Evolutionary conservation across 352 stramenopile genomes (phyloP), one percentile per base, ranked within the genome.

Genomic region (Phytophthora citricola): DNA sequence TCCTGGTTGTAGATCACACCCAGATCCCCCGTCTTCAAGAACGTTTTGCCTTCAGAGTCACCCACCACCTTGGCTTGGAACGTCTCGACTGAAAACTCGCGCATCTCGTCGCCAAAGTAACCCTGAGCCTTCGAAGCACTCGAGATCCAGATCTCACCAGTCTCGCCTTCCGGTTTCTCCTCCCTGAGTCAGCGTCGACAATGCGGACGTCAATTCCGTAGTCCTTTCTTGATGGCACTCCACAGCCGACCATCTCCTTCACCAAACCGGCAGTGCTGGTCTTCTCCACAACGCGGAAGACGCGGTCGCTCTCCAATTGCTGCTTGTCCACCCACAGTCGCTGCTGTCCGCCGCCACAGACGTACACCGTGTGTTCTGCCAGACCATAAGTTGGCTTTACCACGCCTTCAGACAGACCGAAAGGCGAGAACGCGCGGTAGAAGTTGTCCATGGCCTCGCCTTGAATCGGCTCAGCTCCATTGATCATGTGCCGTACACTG

Each of bases 311-410:
- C 69, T 99, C 95, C 5, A 99, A 76, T 20, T 76, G 81, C 15
- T 81, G 71, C 63, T 98, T 98, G 48, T 98, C 84, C 9, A 99
- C 92, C 38, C 62, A 88, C 15, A 99, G 55, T 11, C 83, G 81
- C 69, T 97, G 85, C 39, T 90, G 78, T 1, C 97, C 97, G 40
- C 92, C 90, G 15, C 96, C 97, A 53, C 93, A 99, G 51, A 99
- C 97, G 75, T 98, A 99, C 32, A 99, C 98, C 1, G 97, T 99
- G 74, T 99, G 94, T 79, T 99, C 98, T 9, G 98, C 98, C n/a
- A 99, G 79, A n/a, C 98, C 98, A 75, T 99, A 99, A 14, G 95
- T 99, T 3, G 97, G 97, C 62, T 95, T 97, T 57, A 99, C 93
- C 5, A 98, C 95, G 32, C 82, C 84, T 1, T 76, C 45, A 1